Evolutionary conservation across 2,329 filamentous ascomycete genomes (phyloP).

Genomic region (Talaromyces marneffei): DNA sequence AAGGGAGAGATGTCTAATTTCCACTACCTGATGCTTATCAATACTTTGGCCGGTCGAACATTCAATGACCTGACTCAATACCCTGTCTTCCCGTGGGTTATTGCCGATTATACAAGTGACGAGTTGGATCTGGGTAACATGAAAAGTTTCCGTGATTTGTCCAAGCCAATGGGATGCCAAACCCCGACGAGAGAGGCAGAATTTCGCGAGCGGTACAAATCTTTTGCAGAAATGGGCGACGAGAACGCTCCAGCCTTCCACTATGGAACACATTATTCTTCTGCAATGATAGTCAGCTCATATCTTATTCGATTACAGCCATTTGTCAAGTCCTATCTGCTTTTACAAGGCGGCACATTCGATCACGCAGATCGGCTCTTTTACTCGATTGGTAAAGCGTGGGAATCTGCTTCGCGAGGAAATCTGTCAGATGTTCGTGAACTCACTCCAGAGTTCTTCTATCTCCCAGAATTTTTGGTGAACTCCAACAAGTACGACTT

Average conservation of each 20-base stretch:
- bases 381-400: slow-evolving; percentile 84
- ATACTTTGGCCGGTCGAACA: slow-evolving; percentile 91
- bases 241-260: slow-evolving; percentile 73
- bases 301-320: slow-evolving; percentile 93
- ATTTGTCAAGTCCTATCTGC: slow-evolving; percentile 90
- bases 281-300: slow-evolving; percentile 96
- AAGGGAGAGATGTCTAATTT: slow-evolving; percentile 97
- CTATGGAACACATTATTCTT: slow-evolving; percentile 97
- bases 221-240: slow-evolving; percentile 86
- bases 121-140: slow-evolving; percentile 83
- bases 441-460: slow-evolving; percentile 95
- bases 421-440: slow-evolving; percentile 95
- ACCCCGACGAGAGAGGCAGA: slow-evolving; percentile 67
- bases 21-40: slow-evolving; percentile 96
- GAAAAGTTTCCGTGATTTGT: slow-evolving; percentile 79
- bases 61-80: slow-evolving; percentile 99
- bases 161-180: slow-evolving; percentile 95
- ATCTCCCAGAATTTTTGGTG: slow-evolving; percentile 86
- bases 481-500: slow-evolving; percentile 95
- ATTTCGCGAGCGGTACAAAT: slow-evolving; percentile 77
- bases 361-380: slow-evolving; percentile 95
- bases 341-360: slow-evolving; percentile 92
- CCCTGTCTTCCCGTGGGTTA: slow-evolving; percentile 93
- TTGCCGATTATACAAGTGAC: slow-evolving; percentile 92
- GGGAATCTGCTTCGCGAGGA: slow-evolving; percentile 80